Conservation (phyloP, 1,284 basidiomycete species). For the Ganoderma meredithae region DNA sequence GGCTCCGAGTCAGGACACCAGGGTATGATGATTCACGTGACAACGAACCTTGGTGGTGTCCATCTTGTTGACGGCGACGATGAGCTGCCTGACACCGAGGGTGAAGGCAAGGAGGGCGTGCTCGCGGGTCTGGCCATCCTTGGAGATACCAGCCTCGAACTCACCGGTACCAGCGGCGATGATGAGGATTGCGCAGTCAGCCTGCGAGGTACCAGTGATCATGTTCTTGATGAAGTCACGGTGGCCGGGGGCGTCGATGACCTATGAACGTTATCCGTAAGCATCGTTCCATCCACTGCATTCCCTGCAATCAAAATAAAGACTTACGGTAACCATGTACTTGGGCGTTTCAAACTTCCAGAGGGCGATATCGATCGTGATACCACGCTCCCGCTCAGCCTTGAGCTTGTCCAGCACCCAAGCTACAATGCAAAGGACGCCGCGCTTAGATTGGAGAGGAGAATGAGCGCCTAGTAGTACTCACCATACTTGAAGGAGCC, state of each 20-base stretch:
- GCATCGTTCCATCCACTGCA: background rate
- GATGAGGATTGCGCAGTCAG: constrained; percentile 99
- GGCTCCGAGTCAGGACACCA: background rate
- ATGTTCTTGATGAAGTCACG: constrained; percentile 99
- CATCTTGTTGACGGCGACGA: constrained; percentile 99
- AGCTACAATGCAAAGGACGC: constrained; percentile 54
- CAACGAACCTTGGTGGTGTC: constrained; percentile 89
- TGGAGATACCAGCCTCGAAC: constrained; percentile 99
- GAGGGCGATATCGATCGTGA: constrained; percentile 99
- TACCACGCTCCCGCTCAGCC: constrained; percentile 99
- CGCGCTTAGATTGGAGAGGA: constrained; percentile 23
- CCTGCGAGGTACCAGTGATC: constrained; percentile 99
- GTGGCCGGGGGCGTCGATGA: constrained; percentile 99
- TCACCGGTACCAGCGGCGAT: constrained; percentile 99
- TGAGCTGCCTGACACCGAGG: constrained; percentile 99
- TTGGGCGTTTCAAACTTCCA: constrained; percentile 99
- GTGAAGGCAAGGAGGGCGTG: constrained; percentile 99
- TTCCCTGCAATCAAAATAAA: constrained; percentile 26
- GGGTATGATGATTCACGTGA: background rate
- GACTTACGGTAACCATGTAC: constrained; percentile 84
- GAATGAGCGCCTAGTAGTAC: constrained; percentile 42
- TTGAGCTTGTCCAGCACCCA: constrained; percentile 99
- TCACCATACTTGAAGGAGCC: constrained; percentile 98
- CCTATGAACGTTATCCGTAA: constrained; percentile 51
- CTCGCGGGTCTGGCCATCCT: constrained; percentile 99